Conservation (phyloP, 345 rosid genomes). For the Camelina hispida region DNA sequence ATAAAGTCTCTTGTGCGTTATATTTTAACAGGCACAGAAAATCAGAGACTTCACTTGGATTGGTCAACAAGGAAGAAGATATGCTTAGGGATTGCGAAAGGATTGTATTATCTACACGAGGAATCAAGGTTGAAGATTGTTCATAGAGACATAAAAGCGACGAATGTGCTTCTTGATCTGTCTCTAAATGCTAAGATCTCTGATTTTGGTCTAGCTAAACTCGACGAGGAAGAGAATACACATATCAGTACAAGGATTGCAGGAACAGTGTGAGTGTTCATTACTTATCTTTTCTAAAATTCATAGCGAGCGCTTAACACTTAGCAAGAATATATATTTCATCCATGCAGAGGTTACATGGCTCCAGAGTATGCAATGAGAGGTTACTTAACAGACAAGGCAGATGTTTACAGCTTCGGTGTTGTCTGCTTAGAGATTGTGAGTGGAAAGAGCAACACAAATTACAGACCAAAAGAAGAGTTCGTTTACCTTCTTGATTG, state of each 20-base stretch:
- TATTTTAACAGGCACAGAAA: conserved; percentile 48
- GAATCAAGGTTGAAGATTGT: conserved; percentile 72
- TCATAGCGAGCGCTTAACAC: not conserved
- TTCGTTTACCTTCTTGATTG: conserved; percentile 92
- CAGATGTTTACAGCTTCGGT: conserved; percentile 93
- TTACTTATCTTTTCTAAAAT: not conserved
- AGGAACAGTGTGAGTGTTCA: conserved; percentile 60
- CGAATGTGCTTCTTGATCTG: conserved; percentile 68
- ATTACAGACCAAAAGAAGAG: conserved; percentile 94
- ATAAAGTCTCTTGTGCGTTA: conserved; percentile 2
- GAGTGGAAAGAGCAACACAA: conserved; percentile 94
- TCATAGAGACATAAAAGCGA: conserved; percentile 77
- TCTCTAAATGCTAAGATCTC: conserved; percentile 62
- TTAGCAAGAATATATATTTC: not conserved
- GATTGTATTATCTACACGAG: conserved; percentile 69
- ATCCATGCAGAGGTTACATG: conserved; percentile 78
- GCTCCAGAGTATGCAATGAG: conserved; percentile 99
- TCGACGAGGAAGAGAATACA: conserved; percentile 68
- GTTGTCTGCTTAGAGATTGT: conserved; percentile 80
- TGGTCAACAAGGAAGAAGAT: conserved; percentile 70
- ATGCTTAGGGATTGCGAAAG: conserved; percentile 73
- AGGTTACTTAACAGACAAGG: conserved; percentile 95
- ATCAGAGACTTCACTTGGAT: conserved; percentile 52
- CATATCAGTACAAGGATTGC: conserved; percentile 75
- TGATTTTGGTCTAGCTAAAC: conserved; percentile 76